phyloP scores from a whole-genome alignment of 2,329 filamentous ascomycete species.

The Aspergillus calidoustus region DNA sequence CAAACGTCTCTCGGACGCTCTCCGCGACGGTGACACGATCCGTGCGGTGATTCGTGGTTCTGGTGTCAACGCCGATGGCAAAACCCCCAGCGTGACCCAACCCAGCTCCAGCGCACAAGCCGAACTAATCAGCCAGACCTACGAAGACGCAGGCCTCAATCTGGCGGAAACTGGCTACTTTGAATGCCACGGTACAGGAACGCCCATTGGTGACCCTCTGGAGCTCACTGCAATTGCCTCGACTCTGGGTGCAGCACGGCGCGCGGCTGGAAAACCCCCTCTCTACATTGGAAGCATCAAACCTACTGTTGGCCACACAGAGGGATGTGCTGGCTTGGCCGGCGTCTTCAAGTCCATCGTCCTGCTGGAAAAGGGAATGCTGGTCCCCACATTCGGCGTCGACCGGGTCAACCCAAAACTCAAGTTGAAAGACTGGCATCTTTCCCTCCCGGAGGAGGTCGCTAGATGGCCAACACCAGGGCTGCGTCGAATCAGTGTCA shows the following conservation, averaged over 20 bases:
- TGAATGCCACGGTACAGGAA: slow-evolving; percentile 20
- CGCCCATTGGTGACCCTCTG: slow-evolving; percentile 11
- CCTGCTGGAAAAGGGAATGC: no score
- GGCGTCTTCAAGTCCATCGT: no score
- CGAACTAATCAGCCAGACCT: slow-evolving; percentile 28
- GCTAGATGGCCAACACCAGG: neutral
- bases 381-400: neutral
- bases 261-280: neutral
- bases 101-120: slow-evolving; percentile 39
- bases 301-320: slow-evolving; percentile 3
- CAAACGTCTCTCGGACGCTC: slow-evolving; percentile 32
- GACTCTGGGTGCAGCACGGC: neutral
- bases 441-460: neutral
- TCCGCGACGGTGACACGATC: slow-evolving; percentile 47
- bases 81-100: slow-evolving; percentile 46
- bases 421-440: neutral
- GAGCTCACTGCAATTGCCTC: slow-evolving; percentile 4
- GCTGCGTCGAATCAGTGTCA: neutral
- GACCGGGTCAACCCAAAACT: slow-evolving; percentile 4
- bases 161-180: slow-evolving; percentile 15
- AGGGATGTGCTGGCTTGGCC: no score
- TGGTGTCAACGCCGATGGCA: slow-evolving; percentile 50
- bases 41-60: slow-evolving; percentile 41
- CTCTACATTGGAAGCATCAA: slow-evolving; percentile 14
- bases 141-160: slow-evolving; percentile 25